Conservation (phyloP, 768 basidiomycete species). For the Boletales sp. region DNA sequence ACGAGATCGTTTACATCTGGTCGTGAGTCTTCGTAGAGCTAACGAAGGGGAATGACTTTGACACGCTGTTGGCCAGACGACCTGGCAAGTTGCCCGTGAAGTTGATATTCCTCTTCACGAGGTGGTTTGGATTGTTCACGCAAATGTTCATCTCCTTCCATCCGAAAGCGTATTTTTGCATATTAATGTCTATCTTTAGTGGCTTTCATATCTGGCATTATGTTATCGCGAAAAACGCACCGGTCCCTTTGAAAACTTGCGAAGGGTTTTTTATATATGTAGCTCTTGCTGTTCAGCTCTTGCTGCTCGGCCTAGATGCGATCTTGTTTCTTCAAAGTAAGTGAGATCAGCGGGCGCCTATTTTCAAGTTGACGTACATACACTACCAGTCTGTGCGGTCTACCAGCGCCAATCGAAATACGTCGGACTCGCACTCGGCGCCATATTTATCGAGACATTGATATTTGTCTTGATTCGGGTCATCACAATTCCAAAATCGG, state of each 20-base stretch:
- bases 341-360: not conserved
- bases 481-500: not conserved
- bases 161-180: not conserved
- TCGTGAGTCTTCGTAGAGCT: slow-evolving; percentile 11
- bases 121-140: slow-evolving; percentile 20
- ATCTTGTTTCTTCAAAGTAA: slow-evolving; percentile 18
- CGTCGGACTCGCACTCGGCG: not conserved
- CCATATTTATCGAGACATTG: slow-evolving; percentile 5
- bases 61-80: slow-evolving; percentile 1
- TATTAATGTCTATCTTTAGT: slow-evolving; percentile 8
- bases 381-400: slow-evolving; percentile 12
- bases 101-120: slow-evolving; percentile 19
- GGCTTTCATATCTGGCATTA: not conserved
- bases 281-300: slow-evolving; percentile 1
- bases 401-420: slow-evolving; percentile 4
- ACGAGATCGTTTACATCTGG: slow-evolving; percentile 19
- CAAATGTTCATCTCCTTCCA: slow-evolving; percentile 6
- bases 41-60: not conserved
- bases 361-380: not conserved
- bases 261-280: not conserved
- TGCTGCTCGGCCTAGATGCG: slow-evolving; percentile 11
- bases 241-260: slow-evolving; percentile 6
- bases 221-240: not conserved
- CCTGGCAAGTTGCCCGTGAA: slow-evolving; percentile 10
- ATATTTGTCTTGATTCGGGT: not conserved